These are phyloP conservation scores for Chlamydomonas sp. DNA, from an alignment of 139 green algal genomes.

Conservation along the genomic window DNA sequence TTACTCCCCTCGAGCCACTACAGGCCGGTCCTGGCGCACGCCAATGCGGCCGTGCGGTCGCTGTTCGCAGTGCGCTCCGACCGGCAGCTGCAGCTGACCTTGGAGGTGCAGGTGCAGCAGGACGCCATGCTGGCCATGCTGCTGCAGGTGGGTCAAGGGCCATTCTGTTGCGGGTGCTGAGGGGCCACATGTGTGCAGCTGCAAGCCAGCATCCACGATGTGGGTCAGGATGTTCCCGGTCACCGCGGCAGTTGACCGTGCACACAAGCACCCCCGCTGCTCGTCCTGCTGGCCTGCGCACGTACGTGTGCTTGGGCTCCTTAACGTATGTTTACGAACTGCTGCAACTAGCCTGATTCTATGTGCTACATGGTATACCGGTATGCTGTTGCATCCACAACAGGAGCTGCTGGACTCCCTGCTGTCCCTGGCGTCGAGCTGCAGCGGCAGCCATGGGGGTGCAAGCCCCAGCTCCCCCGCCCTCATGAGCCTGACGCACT, in stretches of 20 bases:
- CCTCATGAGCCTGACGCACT: neutral
- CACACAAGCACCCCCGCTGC: too few relatives aligned
- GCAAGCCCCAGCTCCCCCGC: too few relatives aligned
- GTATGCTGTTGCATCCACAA: neutral
- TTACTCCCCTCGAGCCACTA: too few relatives aligned
- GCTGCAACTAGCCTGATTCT: neutral
- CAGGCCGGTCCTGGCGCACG: constrained; percentile 31
- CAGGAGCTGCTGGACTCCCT: constrained; percentile 35
- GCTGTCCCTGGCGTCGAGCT: neutral
- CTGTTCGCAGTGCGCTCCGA: constrained; percentile 27
- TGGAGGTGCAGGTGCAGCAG: constrained; percentile 37
- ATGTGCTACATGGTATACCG: neutral
- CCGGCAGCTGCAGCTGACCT: constrained; percentile 32
- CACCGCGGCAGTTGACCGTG: too few relatives aligned
- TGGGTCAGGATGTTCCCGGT: too few relatives aligned
- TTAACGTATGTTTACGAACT: too few relatives aligned
- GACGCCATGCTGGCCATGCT: constrained; percentile 39
- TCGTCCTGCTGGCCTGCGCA: too few relatives aligned
- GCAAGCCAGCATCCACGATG: neutral
- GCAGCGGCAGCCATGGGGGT: neutral
- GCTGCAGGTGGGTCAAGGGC: constrained; percentile 1
- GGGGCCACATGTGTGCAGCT: too few relatives aligned
- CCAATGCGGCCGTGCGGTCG: neutral
- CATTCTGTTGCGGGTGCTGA: neutral
- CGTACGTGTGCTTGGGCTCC: too few relatives aligned